Base-by-base conservation (phyloP, 139 green algal species). In the Chlorella vulgaris region DNA sequence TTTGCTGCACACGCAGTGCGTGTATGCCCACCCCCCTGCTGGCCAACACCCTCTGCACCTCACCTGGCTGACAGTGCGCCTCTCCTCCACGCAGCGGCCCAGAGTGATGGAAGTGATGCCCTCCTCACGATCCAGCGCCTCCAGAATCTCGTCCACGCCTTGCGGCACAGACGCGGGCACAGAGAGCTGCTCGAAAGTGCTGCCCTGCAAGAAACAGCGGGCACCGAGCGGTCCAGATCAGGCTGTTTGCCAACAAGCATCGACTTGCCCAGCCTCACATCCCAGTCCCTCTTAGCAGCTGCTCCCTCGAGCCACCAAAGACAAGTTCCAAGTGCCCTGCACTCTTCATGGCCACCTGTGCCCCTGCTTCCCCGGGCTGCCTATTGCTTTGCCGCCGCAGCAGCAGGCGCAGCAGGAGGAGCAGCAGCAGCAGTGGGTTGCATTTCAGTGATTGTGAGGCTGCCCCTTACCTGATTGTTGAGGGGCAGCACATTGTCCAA, bases 401-500 rank as follows among this genome's bases (percentile, higher is more conserved):
- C n/a, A n/a, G n/a, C n/a, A n/a, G n/a, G n/a, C n/a, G n/a, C 15
- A 7, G n/a, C n/a, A n/a, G n/a, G n/a, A n/a, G n/a, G n/a, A n/a
- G n/a, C n/a, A n/a, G n/a, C n/a, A n/a, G n/a, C n/a, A n/a, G n/a
- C n/a, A n/a, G n/a, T n/a, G n/a, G n/a, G n/a, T n/a, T n/a, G n/a
- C n/a, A n/a, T n/a, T n/a, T n/a, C n/a, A n/a, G n/a, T n/a, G 4
- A 18, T 33, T 2, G 15, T 8, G 1, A 7, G 21, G 18, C 36
- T 26, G 33, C 43, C 42, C 7, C 42, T 7, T 28, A 62, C 62
- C 36, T 67, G 53, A 5, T 31, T 43, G 60, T 82, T 47, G 29
- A 89, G 29, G 6, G 89, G 86, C 76, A 93, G 70, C 40, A 93
- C 47, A 19, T 79, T 80, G 65, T 93, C 89, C 36, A 93, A 67